These are phyloP conservation scores for Trichocladium uniseriatum DNA, from an alignment of 495 filamentous ascomycete genomes.

Conservation along the genomic window DNA sequence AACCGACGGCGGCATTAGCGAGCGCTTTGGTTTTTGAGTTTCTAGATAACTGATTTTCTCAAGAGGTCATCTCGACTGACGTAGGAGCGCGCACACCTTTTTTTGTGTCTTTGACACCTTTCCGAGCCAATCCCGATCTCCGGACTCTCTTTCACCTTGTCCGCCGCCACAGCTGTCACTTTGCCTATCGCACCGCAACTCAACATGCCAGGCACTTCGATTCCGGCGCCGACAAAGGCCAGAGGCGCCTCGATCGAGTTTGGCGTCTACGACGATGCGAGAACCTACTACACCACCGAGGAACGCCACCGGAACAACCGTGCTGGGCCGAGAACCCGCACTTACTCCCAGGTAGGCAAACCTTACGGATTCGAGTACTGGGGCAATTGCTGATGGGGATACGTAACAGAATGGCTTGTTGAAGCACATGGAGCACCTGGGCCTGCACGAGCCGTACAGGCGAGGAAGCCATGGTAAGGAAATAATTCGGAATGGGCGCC, in stretches of 20 bases:
- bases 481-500: neutral
- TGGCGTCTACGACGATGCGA: conserved; percentile 39
- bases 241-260: conserved; percentile 29
- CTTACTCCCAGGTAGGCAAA: conserved; percentile 37
- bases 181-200: conserved; percentile 11
- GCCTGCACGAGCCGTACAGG: conserved; percentile 34
- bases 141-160: neutral
- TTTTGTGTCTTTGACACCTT: too few relatives aligned
- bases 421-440: conserved; percentile 37
- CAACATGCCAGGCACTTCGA: conserved; percentile 2
- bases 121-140: neutral
- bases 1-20: neutral
- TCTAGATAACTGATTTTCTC: neutral
- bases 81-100: too few relatives aligned
- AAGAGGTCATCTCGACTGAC: too few relatives aligned
- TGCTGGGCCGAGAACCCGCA: conserved; percentile 35
- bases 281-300: conserved; percentile 41
- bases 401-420: conserved; percentile 32
- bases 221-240: neutral
- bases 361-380: too few relatives aligned
- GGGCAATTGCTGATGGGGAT: conserved; percentile 17
- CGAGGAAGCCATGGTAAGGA: conserved; percentile 42
- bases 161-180: neutral
- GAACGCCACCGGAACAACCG: conserved; percentile 35
- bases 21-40: neutral